Evolutionary conservation across 352 stramenopile species (phyloP).

Genomic region (Aphanomyces stellatus): DNA sequence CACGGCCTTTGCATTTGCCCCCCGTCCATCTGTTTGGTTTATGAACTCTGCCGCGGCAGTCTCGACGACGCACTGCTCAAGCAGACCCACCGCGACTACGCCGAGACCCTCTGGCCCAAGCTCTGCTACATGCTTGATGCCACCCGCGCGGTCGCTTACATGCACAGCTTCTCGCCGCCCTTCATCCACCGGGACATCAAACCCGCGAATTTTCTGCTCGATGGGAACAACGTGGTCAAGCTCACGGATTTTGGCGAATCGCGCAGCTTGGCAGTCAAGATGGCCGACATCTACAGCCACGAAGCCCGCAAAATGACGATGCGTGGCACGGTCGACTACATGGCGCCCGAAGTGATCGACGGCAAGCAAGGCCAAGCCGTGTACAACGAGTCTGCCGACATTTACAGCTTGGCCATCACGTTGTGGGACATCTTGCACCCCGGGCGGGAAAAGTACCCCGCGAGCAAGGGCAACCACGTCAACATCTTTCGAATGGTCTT

Average conservation of each 20-base stretch:
- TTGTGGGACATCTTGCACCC: slow-evolving; percentile 62
- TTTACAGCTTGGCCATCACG: slow-evolving; percentile 58
- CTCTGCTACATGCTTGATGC: slow-evolving; percentile 61
- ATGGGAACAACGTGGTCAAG: slow-evolving; percentile 48
- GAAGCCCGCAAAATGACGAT: slow-evolving; percentile 26
- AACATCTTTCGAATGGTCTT: slow-evolving; percentile 37
- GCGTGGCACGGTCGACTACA: slow-evolving; percentile 38
- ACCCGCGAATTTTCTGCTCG: slow-evolving; percentile 72
- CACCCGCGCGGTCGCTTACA: slow-evolving; percentile 47
- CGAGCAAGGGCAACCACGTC: slow-evolving; percentile 26
- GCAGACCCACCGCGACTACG: neutral
- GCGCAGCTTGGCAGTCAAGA: slow-evolving; percentile 7
- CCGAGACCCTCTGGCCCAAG: slow-evolving; percentile 45
- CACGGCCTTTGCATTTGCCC: slow-evolving; percentile 59
- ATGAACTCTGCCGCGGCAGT: slow-evolving; percentile 62
- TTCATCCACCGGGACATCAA: slow-evolving; percentile 72
- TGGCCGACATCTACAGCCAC: neutral
- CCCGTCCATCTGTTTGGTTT: slow-evolving; percentile 58
- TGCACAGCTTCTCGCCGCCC: slow-evolving; percentile 63
- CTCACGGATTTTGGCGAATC: slow-evolving; percentile 71
- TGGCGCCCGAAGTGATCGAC: slow-evolving; percentile 47
- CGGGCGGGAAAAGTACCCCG: slow-evolving; percentile 31
- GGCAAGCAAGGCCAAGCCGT: slow-evolving; percentile 24
- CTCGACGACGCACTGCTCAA: slow-evolving; percentile 29
- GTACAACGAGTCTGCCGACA: slow-evolving; percentile 43